A percentile compares a stretch with the other conserved stretches of the same genome.
Evolutionary conservation across 169 alveolate genomes (phyloP).

Genomic region (Plasmodium inui): DNA sequence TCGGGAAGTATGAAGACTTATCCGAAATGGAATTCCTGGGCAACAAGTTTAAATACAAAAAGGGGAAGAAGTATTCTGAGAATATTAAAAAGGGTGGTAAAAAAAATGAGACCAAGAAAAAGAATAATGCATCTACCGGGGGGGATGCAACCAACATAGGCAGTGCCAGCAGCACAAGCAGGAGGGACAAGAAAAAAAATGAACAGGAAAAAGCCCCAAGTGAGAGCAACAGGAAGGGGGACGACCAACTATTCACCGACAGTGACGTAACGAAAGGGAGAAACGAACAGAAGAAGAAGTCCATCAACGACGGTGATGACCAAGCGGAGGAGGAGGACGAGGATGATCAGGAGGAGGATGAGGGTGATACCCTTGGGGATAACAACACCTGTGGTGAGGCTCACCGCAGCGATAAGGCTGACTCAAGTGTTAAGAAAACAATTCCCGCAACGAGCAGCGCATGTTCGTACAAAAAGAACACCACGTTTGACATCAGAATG

Average conservation of each 20-base stretch:
- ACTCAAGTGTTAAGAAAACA: neutral
- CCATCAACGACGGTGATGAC: neutral
- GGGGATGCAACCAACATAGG: neutral
- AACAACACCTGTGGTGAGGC: neutral
- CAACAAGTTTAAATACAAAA: neutral
- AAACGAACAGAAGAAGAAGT: conserved; percentile 8
- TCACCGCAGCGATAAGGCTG: neutral
- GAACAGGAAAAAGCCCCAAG: conserved; percentile 16
- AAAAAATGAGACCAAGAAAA: conserved; percentile 24
- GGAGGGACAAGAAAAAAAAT: conserved; percentile 32
- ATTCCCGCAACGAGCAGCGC: neutral
- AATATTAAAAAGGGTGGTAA: conserved; percentile 11
- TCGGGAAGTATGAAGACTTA: conserved; percentile 21
- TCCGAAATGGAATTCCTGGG: conserved; percentile 40
- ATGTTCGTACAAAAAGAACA: neutral
- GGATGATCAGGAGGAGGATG: neutral
- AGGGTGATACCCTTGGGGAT: neutral
- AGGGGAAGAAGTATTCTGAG: conserved; percentile 14
- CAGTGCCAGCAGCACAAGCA: neutral
- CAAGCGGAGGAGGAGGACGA: neutral
- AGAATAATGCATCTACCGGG: neutral
- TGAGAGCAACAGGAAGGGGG: neutral
- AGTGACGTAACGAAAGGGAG: neutral
- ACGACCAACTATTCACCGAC: neutral
- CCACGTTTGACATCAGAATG: neutral